Conservation (phyloP, 116 monocot species). For the Iris pallida region DNA sequence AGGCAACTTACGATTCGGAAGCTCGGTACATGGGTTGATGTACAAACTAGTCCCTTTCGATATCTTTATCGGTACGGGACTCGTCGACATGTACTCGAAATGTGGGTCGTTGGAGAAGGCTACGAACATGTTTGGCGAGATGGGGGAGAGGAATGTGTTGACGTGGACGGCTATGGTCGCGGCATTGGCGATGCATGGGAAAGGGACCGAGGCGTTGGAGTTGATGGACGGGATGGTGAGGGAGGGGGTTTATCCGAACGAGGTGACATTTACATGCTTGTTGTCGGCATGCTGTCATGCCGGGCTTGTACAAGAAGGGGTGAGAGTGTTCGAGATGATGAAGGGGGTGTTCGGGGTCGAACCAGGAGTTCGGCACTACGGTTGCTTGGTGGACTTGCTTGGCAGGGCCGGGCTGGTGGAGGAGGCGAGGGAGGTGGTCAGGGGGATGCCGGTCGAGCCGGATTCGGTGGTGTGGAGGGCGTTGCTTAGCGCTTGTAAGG, state of each 20-base stretch:
- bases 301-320: slow-evolving; percentile 26
- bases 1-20: slow-evolving; percentile 19
- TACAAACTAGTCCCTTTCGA: slow-evolving; percentile 14
- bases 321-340: slow-evolving; percentile 27
- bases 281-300: slow-evolving; percentile 34
- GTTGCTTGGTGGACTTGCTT: slow-evolving; percentile 37
- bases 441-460: slow-evolving; percentile 32
- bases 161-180: slow-evolving; percentile 41
- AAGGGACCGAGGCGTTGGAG: slow-evolving; percentile 23
- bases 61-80: slow-evolving; percentile 26
- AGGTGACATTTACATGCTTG: slow-evolving; percentile 28
- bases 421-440: slow-evolving; percentile 22
- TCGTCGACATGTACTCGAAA: slow-evolving; percentile 47
- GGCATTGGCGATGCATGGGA: slow-evolving; percentile 28
- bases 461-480: slow-evolving; percentile 39
- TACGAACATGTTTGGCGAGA: slow-evolving; percentile 12
- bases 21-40: slow-evolving; percentile 17
- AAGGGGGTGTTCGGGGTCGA: slow-evolving; percentile 13
- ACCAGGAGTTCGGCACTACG: slow-evolving; percentile 25
- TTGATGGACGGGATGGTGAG: slow-evolving; percentile 24
- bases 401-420: slow-evolving; percentile 27
- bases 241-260: slow-evolving; percentile 24
- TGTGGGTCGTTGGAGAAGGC: slow-evolving; percentile 36
- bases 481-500: slow-evolving; percentile 36
- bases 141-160: slow-evolving; percentile 26